Evolutionary conservation across 1,139 yeast genomes (phyloP), one percentile per base, ranked within the genome.

Genomic region (Yamadazyma epiphylla): DNA sequence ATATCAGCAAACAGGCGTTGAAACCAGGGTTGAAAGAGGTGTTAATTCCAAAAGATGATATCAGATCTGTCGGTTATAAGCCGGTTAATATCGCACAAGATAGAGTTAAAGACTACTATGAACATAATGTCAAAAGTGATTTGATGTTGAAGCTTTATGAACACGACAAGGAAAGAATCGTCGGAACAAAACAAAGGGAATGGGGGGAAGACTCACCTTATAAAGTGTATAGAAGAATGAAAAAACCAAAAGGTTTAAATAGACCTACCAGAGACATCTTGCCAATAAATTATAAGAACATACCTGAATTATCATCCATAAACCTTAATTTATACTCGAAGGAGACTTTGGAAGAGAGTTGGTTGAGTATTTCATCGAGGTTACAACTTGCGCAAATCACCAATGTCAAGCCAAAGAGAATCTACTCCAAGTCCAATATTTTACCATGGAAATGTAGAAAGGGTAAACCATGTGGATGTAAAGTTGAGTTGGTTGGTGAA

Each of bases 131-230:
- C 28, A 75, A 78, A 45, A 66, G 87, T 5, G 96, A 94, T 49
- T 56, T 94, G 46, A 62, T 91, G 47, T 74, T 91, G 45, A 80
- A 84, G 49, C 77, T 77, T 44, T 88, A 86, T 53, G 67, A 70
- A 33, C 96, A 91, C 56, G 79, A 69, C 22, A 74, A 74, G 29
- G 46, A 58, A 29, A 51, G 51, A 9, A 49, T 70, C n/a, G 55
- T 50, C 24, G 97, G 97, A 36, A 70, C 75, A 41, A 86, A 85
- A 62, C 70, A 71, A 46, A 75, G 96, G 60, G 68, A 74, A 34
- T 89, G 98, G 95, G 94, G 87, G 39, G 84, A 85, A 28, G 70
- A 84, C 19, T 81, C 96, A 22, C 96, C 96, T 27, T 91, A 85
- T 60, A 94, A 89, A 53, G 56, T 88, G 35, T 87, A 86, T 59